Evolutionary conservation across 495 filamentous ascomycete species (phyloP), one percentile per base, ranked within the genome.

Genomic region (Hypoxylon fragiforme): DNA sequence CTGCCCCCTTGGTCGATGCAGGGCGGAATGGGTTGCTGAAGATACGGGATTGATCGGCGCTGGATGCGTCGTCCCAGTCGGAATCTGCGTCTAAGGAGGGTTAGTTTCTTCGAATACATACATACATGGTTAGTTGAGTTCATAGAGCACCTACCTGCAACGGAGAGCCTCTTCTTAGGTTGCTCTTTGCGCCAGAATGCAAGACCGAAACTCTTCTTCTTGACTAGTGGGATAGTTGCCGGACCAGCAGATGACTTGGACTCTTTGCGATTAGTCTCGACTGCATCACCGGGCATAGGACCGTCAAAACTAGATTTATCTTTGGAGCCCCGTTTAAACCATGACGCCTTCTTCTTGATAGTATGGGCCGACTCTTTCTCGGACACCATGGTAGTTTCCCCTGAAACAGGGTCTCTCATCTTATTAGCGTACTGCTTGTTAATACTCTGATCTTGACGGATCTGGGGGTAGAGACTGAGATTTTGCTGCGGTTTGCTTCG

Each of bases 271-370:
- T 28, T 52, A n/a, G 46, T 30, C 3, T 46, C 57, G 22, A 54
- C 40, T 7, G 36, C 44, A 28, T 34, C 50, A 19, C 7, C 42
- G 12, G 16, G 39, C 31, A 14, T 51, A 26, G 48, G 39, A n/a
- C 37, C 26, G n/a, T 50, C 46, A 0, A 56, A 38, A 7, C 65
- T 43, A 3, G 68, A 68, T 4, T 64, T 66, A 1, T 69, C 64
- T 26, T 81, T 81, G 3, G 78, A 78, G 20, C 73, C 69, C 2
- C 82, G 79, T 41, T 77, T 85, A 63, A 89, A 86, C 86, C 85
- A 90, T 1, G 79, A 80, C 57, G 81, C 77, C 31, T 81, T 86
- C 67, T 85, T 86, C 31, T 79, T 75, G 28, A 63, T 8, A 39
- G 47, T 22, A 2, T 49, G 1, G 15, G 38, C 39, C 11, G 44